Percentiles rank a stretch among this genome's conserved stretches.
phyloP scores from a whole-genome alignment of 352 stramenopile genomes.

The Globisporangium paddicum region DNA sequence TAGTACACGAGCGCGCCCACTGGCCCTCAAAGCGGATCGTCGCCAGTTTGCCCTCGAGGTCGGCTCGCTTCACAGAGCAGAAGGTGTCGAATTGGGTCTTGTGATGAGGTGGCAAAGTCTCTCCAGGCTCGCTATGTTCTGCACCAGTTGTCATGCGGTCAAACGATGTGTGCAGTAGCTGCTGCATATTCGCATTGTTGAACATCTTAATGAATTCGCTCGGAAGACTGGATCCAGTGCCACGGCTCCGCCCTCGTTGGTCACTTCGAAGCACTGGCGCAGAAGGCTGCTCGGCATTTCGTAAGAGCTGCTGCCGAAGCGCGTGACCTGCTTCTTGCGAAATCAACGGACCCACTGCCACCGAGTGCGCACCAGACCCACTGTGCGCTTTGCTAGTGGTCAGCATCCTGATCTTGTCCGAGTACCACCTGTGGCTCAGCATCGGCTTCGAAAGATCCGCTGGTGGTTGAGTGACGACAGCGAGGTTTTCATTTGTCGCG shows the following conservation, averaged over 20 bases:
- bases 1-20: not conserved
- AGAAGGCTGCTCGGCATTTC: not conserved
- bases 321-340: not conserved
- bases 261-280: too few species aligned
- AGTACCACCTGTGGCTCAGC: not conserved
- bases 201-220: constrained; percentile 13
- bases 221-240: not conserved
- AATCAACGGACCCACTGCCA: not conserved
- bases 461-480: not conserved
- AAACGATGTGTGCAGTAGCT: constrained; percentile 13
- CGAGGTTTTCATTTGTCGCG: not conserved
- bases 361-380: not conserved
- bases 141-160: not conserved
- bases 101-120: not conserved
- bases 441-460: not conserved
- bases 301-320: not conserved
- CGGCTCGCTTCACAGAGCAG: constrained; percentile 21
- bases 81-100: constrained; percentile 16
- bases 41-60: constrained; percentile 21
- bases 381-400: not conserved
- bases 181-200: constrained; percentile 14
- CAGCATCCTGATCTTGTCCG: constrained; percentile 3
- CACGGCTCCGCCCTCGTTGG: not conserved
- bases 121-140: not conserved
- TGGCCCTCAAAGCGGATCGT: constrained; percentile 13